Evolutionary conservation across 192 early-diverging fungal genomes (phyloP).

Genomic region (Podila epigama): DNA sequence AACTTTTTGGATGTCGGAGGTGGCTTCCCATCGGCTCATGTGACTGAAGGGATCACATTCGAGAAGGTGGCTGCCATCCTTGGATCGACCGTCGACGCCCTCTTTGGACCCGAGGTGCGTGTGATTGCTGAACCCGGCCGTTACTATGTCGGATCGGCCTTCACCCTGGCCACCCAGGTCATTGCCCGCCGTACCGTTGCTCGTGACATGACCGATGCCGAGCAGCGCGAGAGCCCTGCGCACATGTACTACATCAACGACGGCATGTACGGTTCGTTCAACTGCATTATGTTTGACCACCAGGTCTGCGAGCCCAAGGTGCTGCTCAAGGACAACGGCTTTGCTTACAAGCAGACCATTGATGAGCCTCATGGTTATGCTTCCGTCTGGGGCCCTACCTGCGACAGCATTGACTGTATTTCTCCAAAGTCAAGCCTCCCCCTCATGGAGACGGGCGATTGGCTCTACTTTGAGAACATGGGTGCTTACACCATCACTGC

Average conservation of each 20-base stretch:
- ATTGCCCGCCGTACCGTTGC: constrained; percentile 80
- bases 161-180: constrained; percentile 90
- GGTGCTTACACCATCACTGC: constrained; percentile 95
- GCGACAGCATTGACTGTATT: constrained; percentile 97
- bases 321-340: constrained; percentile 55
- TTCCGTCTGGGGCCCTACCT: constrained; percentile 95
- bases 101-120: constrained; percentile 81
- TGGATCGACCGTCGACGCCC: constrained; percentile 75
- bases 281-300: constrained; percentile 98
- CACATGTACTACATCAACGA: constrained; percentile 96
- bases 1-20: constrained; percentile 87
- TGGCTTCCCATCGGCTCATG: constrained; percentile 88
- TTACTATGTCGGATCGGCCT: constrained; percentile 93
- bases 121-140: constrained; percentile 98
- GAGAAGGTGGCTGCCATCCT: constrained; percentile 80
- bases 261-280: constrained; percentile 97
- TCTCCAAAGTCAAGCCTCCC: constrained; percentile 71
- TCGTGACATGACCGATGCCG: constrained; percentile 6
- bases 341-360: constrained; percentile 25
- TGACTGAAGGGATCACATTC: constrained; percentile 79
- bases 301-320: constrained; percentile 73
- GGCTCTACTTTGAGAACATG: constrained; percentile 94
- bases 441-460: constrained; percentile 91
- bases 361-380: constrained; percentile 62
- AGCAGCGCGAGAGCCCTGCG: constrained; percentile 22